phyloP scores from a whole-genome alignment of 345 rosid genomes.

The Rhizophora mangle region DNA sequence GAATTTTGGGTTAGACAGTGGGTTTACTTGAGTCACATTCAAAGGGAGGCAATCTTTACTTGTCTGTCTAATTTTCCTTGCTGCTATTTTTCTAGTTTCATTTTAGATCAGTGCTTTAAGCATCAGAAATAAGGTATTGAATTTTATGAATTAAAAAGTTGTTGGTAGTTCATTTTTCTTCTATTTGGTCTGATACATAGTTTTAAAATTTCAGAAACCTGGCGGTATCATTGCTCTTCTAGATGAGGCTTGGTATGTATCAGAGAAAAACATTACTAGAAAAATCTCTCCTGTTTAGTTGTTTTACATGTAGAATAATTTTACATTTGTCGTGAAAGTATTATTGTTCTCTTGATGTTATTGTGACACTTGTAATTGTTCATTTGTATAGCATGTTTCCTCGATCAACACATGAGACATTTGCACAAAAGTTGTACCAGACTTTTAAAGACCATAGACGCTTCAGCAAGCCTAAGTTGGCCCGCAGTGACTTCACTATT shows the following conservation, averaged over 20 bases:
- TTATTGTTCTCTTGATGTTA: neutral
- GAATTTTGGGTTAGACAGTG: too few species aligned
- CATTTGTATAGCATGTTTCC: conserved; percentile 84
- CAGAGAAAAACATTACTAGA: neutral
- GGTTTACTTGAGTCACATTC: too few species aligned
- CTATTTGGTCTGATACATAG: conserved; percentile 24
- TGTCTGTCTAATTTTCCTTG: neutral
- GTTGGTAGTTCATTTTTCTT: conserved; percentile 9
- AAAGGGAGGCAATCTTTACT: too few species aligned
- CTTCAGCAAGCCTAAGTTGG: conserved; percentile 89
- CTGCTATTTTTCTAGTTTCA: neutral
- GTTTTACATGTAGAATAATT: too few species aligned
- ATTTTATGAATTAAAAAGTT: neutral
- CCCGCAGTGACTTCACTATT: conserved; percentile 94
- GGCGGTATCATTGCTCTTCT: conserved; percentile 98
- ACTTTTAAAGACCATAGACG: conserved; percentile 91
- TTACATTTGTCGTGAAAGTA: neutral
- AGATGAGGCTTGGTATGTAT: conserved; percentile 97
- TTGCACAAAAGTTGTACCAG: conserved; percentile 95
- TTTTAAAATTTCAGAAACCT: conserved; percentile 70
- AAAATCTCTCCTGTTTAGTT: neutral
- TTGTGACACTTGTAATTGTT: conserved; percentile 14
- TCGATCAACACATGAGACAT: conserved; percentile 97
- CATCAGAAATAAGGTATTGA: neutral
- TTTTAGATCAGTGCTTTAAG: neutral